phyloP scores from a whole-genome alignment of 1,139 yeast genomes.

The Kodamaea anthophila region DNA sequence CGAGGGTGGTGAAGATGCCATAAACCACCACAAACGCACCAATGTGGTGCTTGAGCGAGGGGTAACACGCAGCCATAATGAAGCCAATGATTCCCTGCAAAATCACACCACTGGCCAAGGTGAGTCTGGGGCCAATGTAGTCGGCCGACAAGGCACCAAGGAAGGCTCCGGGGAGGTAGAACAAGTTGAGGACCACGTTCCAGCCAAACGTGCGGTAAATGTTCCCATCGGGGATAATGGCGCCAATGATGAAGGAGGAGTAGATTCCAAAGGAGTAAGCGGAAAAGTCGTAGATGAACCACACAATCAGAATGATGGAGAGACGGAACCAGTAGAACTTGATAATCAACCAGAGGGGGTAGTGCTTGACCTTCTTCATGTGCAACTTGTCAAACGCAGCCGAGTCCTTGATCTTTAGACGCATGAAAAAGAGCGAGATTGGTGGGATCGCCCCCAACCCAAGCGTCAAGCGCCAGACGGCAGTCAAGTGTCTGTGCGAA shows the following conservation, averaged over 20 bases:
- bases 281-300: slow-evolving; percentile 91
- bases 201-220: slow-evolving; percentile 81
- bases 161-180: slow-evolving; percentile 86
- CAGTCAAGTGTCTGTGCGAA: slow-evolving; percentile 58
- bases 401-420: slow-evolving; percentile 71
- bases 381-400: slow-evolving; percentile 63
- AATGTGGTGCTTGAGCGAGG: slow-evolving; percentile 49
- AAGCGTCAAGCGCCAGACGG: slow-evolving; percentile 88
- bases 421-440: slow-evolving; percentile 63
- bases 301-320: slow-evolving; percentile 61
- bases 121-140: slow-evolving; percentile 80
- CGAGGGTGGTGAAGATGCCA: slow-evolving; percentile 80
- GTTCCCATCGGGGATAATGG: slow-evolving; percentile 55
- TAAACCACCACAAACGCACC: slow-evolving; percentile 80
- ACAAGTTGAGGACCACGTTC: slow-evolving; percentile 83
- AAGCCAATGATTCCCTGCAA: slow-evolving; percentile 79
- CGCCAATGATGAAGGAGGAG: slow-evolving; percentile 59
- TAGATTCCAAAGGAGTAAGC: slow-evolving; percentile 84
- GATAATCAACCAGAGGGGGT: slow-evolving; percentile 64
- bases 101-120: slow-evolving; percentile 62
- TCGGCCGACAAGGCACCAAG: slow-evolving; percentile 81
- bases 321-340: slow-evolving; percentile 86
- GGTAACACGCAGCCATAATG: slow-evolving; percentile 72
- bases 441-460: slow-evolving; percentile 95
- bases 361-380: slow-evolving; percentile 51